Base-by-base conservation (phyloP, 2,329 filamentous ascomycete species). In the Beauveria brongniartii region DNA sequence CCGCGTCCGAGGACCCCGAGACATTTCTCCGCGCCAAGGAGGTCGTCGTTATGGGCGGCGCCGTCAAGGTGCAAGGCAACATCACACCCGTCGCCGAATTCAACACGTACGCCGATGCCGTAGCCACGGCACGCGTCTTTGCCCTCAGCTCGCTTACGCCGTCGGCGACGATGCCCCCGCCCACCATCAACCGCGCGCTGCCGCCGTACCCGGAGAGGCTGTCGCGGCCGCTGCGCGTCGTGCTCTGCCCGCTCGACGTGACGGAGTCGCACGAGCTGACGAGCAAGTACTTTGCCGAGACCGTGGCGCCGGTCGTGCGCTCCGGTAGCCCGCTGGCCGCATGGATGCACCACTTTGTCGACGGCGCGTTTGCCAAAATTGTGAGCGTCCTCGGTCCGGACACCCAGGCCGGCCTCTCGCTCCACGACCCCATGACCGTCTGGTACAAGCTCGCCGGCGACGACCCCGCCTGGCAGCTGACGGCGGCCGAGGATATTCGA, bases 41-140 rank as follows among this genome's bases (percentile, higher is more conserved):
- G 74, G 83, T 99, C 3, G 88, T 96, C 4, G 90, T 97, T 52
- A 99, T 99, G 94, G 94, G 93, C 62, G 94, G 94, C 63, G 87
- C 90, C 26, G 83, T 99, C 59, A 81, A 89, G 62, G 77, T 86
- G 50, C 82, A 86, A 55, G 94, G 94, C 67, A 99, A 99, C 73
- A 86, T 90, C 69, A 87, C 85, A 51, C 93, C 94, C 1, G 84
- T 88, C 14, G 91, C 90, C 64, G 94, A 99, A 73, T 99, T 99
- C 82, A 99, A 99, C 78, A 89, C 89, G 61, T 96, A 91, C 70
- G 92, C 94, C 62, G 95, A 99, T 72, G 81, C 89, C 22, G 82
- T 90, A 46, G 89, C 90, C 30, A 84, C 89, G 0, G 90, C 90
- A 12, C 82, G 89, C 16, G 82, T 94, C 20, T 92, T 88, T 69